A percentile compares a stretch with the other conserved stretches of the same genome.
Conservation (phyloP, 371 early-diverging fungal species). For the Saksenaea vasiformis region DNA sequence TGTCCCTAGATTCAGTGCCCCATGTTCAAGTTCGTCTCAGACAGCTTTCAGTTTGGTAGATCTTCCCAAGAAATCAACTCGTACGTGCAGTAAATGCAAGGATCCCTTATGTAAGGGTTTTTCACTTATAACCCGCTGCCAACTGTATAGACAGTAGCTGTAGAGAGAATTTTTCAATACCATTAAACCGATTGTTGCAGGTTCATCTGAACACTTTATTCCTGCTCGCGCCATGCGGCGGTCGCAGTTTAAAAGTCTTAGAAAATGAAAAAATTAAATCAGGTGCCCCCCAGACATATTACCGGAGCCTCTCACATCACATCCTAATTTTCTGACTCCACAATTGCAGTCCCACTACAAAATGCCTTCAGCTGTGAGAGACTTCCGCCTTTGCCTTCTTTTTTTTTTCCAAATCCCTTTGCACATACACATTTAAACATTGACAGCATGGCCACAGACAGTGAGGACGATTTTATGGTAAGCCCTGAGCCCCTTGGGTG, state of each 20-base stretch:
- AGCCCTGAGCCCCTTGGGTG: conserved; percentile 1
- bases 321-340: no score
- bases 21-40: background rate
- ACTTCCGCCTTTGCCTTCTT: background rate
- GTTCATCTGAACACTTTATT: no score
- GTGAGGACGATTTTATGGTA: conserved; percentile 3
- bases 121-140: background rate
- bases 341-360: no score
- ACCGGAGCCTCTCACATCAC: no score
- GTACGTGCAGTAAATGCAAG: background rate
- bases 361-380: background rate
- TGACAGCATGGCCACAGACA: conserved; percentile 1
- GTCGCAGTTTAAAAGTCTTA: background rate
- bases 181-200: no score
- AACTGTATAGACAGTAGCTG: background rate
- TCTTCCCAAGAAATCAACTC: background rate
- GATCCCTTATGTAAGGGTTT: background rate
- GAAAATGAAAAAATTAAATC: no score
- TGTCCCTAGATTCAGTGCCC: background rate
- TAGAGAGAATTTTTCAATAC: no score
- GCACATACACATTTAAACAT: background rate
- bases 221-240: background rate
- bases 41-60: background rate
- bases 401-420: conserved; percentile 1
- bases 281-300: no score